Percentiles rank a stretch among this genome's conserved stretches.
Conservation (phyloP, 2,329 filamentous ascomycete genomes). For the Aureobasidium sp. region DNA sequence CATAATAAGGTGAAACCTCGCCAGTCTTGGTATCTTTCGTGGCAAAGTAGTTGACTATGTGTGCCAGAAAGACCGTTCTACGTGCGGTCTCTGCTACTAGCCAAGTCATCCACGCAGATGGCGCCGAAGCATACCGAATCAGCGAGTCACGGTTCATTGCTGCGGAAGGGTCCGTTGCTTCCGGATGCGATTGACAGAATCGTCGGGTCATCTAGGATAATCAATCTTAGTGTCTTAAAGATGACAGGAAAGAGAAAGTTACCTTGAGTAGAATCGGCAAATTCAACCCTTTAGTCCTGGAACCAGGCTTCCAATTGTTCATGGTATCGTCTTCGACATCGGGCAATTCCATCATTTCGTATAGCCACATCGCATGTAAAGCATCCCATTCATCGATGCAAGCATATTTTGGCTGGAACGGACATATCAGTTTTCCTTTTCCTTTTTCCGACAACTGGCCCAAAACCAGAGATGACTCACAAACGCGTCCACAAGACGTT, state of each 20-base stretch:
- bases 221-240: no score
- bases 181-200: background rate
- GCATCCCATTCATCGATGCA: conserved; percentile 1
- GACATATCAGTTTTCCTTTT: no score
- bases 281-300: background rate
- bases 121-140: background rate
- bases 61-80: background rate
- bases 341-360: background rate
- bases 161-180: background rate
- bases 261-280: background rate
- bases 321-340: background rate
- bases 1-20: background rate
- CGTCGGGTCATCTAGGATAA: background rate
- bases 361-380: background rate
- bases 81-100: background rate
- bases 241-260: no score
- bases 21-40: background rate
- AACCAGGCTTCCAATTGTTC: background rate
- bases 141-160: background rate
- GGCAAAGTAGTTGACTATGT: background rate
- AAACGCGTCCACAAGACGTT: background rate
- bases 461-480: background rate
- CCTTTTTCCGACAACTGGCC: no score
- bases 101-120: conserved; percentile 1
- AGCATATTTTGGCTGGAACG: background rate